A percentile compares a stretch with the other conserved stretches of the same genome.
Conservation (phyloP, 139 green algal species). For the Pseudopediastrum boryanum region DNA sequence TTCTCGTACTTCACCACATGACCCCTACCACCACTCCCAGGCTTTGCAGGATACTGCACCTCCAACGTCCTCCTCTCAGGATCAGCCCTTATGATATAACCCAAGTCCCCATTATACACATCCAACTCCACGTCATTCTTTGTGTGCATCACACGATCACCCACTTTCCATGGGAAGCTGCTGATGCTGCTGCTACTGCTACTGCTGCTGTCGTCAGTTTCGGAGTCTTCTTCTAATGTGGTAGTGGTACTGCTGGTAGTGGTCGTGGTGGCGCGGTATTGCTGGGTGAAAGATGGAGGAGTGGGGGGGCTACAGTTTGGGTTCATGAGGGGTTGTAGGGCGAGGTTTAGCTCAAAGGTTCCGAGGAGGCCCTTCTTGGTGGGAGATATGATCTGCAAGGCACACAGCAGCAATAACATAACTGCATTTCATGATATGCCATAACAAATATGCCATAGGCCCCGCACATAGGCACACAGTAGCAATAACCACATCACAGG, state of each 20-base stretch:
- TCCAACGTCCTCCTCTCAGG: neutral
- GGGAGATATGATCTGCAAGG: conserved; percentile 75
- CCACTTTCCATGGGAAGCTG: conserved; percentile 45
- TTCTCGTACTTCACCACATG: neutral
- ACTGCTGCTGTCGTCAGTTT: neutral
- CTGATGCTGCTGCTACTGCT: conserved; percentile 1
- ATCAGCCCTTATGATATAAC: conserved; percentile 54
- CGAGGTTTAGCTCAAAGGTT: conserved; percentile 55
- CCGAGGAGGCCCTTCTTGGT: conserved; percentile 55
- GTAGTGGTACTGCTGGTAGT: neutral
- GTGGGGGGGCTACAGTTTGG: too few relatives aligned
- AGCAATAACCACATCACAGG: too few relatives aligned
- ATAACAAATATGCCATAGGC: neutral
- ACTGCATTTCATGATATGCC: neutral
- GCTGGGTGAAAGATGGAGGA: too few relatives aligned
- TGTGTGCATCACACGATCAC: conserved; percentile 77
- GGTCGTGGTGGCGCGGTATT: neutral
- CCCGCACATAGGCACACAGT: too few relatives aligned
- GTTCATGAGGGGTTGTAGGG: conserved; percentile 77
- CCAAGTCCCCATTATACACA: conserved; percentile 87
- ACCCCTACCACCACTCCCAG: neutral
- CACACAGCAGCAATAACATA: neutral
- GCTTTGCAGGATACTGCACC: conserved; percentile 36
- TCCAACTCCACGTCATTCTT: conserved; percentile 80
- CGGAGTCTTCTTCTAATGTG: neutral